Conservation (phyloP, 495 filamentous ascomycete genomes). For the Podospora anserina region DNA sequence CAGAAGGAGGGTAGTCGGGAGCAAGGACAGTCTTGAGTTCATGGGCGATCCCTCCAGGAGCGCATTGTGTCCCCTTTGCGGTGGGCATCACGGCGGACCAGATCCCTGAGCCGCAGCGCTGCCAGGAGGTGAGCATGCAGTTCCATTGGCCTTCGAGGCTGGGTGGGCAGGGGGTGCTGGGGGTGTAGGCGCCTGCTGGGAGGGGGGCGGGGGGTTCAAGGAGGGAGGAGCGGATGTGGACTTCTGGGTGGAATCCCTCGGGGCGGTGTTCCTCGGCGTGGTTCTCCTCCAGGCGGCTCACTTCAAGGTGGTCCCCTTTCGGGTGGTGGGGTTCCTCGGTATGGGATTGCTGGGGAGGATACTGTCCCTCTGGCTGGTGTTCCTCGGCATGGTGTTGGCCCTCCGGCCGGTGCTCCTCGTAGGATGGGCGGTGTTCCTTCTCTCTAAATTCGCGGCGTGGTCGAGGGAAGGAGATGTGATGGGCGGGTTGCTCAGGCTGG, state of each 20-base stretch:
- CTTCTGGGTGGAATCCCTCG: background rate
- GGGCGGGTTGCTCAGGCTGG: background rate
- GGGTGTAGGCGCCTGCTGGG: background rate
- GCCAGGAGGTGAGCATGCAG: conserved; percentile 37
- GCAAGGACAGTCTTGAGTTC: background rate
- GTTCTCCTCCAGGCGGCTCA: too few relatives aligned
- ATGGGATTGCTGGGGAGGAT: too few relatives aligned
- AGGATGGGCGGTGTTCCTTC: background rate
- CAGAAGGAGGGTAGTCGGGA: background rate
- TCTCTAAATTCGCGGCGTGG: background rate
- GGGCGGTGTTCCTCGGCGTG: too few relatives aligned
- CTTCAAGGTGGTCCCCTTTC: too few relatives aligned
- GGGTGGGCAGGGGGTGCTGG: conserved; percentile 22
- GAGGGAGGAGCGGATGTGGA: background rate
- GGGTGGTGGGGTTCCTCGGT: too few relatives aligned
- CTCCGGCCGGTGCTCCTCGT: too few relatives aligned
- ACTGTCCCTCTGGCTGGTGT: background rate
- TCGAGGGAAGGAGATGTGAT: background rate
- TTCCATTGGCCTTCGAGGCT: conserved; percentile 40
- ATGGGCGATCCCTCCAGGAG: background rate
- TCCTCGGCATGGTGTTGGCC: background rate
- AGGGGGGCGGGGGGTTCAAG: background rate
- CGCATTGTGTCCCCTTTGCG: background rate
- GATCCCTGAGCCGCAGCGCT: conserved; percentile 37
- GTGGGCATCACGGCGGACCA: conserved; percentile 28